These are phyloP conservation scores for Paramyrothecium sp. DNA, from an alignment of 2,329 filamentous ascomycete genomes.

Conservation along the genomic window DNA sequence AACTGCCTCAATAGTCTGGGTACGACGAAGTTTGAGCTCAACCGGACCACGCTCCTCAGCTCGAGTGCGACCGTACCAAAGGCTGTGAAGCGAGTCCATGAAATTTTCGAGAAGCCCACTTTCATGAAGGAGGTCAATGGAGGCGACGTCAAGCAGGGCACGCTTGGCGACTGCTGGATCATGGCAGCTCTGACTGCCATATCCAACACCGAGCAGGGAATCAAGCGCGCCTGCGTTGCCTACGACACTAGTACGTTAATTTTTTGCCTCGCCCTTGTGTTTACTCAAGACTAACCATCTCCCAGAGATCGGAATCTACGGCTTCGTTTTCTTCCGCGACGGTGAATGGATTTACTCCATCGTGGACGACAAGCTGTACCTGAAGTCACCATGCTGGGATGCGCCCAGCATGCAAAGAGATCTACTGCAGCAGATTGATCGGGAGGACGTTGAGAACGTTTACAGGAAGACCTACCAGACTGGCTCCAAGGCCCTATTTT, in stretches of 20 bases:
- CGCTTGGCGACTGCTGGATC: constrained; percentile 80
- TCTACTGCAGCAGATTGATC: constrained; percentile 72
- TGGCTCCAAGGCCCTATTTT: constrained; percentile 75
- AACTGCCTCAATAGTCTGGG: constrained; percentile 54
- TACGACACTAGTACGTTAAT: constrained; percentile 58
- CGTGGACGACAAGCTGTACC: constrained; percentile 85
- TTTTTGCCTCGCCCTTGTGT: not conserved
- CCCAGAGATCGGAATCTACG: constrained; percentile 72
- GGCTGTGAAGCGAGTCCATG: constrained; percentile 71
- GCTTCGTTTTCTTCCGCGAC: constrained; percentile 85
- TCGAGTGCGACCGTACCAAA: constrained; percentile 58
- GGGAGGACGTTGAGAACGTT: constrained; percentile 68
- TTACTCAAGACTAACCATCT: constrained; percentile 9
- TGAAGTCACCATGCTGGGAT: constrained; percentile 80
- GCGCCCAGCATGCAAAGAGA: constrained; percentile 73
- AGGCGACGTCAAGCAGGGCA: constrained; percentile 75
- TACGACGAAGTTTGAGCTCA: constrained; percentile 50
- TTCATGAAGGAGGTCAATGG: constrained; percentile 67
- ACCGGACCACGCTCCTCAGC: constrained; percentile 40
- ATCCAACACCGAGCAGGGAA: constrained; percentile 67
- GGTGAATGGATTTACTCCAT: constrained; percentile 92
- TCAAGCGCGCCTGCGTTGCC: constrained; percentile 73
- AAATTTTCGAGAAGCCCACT: constrained; percentile 72
- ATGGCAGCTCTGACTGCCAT: constrained; percentile 77
- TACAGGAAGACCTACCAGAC: constrained; percentile 72